phyloP scores from a whole-genome alignment of 83 land plant species.

The Picea abies region DNA sequence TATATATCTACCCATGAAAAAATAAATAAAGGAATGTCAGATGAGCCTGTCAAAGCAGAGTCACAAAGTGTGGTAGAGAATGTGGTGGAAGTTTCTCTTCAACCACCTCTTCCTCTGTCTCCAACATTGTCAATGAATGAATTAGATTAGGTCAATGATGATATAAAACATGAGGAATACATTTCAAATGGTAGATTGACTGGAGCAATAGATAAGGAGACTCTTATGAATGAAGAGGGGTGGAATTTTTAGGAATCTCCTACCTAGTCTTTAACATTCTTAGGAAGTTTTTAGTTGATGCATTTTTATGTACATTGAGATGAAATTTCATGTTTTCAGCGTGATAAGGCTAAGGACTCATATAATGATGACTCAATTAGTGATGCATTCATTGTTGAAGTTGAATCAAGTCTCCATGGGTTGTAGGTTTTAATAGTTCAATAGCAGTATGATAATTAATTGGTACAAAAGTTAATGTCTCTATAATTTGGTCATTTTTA shows the following conservation, averaged over 20 bases:
- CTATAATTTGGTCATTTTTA: not conserved
- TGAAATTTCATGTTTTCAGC: constrained; percentile 19
- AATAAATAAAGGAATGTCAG: too few relatives aligned
- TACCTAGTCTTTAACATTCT: not conserved
- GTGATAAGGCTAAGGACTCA: constrained; percentile 19
- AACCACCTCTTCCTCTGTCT: not conserved
- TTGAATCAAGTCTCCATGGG: constrained; percentile 63
- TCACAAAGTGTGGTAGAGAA: too few relatives aligned
- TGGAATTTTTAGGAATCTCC: constrained; percentile 30
- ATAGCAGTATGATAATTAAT: too few relatives aligned
- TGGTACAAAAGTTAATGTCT: not conserved
- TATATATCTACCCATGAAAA: too few relatives aligned
- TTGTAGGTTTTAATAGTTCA: constrained; percentile 53
- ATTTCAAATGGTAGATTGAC: not conserved
- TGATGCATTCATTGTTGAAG: constrained; percentile 59
- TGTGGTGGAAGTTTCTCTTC: too few relatives aligned
- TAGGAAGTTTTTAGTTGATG: not conserved
- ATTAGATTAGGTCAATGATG: not conserved
- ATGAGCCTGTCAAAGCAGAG: too few relatives aligned
- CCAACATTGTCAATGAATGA: not conserved
- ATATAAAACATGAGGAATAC: not conserved
- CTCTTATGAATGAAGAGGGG: not conserved
- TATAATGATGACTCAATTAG: constrained; percentile 29
- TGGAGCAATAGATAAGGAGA: not conserved
- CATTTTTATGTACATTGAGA: not conserved